Evolutionary conservation across 1,284 basidiomycete genomes (phyloP), one percentile per base, ranked within the genome.

Genomic region (Phylloboletellus chloephorus): DNA sequence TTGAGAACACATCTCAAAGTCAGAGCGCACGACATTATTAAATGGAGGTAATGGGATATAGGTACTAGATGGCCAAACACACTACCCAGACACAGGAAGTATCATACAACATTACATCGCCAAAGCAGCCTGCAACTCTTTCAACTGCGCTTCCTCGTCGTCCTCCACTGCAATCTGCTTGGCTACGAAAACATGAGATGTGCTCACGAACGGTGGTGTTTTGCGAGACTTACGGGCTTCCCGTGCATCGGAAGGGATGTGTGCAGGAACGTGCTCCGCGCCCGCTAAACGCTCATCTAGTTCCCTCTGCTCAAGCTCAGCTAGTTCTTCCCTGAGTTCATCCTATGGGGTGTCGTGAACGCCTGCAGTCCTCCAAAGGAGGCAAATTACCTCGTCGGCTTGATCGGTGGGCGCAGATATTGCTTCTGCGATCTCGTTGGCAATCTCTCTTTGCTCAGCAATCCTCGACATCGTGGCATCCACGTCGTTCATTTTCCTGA

Each of bases 371-470:
- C 34, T 12, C 22, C 37, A 43, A 26, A 38, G 44, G n/a, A 37
- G 26, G 11, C 20, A n/a, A 61, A 67, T 52, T 56, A 85, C 89
- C 58, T 93, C 88, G 66, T 92, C 89, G 31, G 82, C 73, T 48
- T 74, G 61, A 38, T 79, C 74, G 47, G 78, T 66, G 17, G 88
- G 88, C 60, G 82, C 84, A 29, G 91, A 90, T 58, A 98, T 94
- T 42, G 88, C 82, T n/a, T 93, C 87, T 41, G 89, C 89, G 48
- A 99, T 92, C 69, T 99, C 96, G 64, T 88, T 88, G 42, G 93
- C 93, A 47, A 97, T 73, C 44, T 94, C 90, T 67, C 92, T 87
- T 67, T 98, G 93, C 57, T 96, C 94, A 43, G 85, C 78, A 54
- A 98, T 90, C 44, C 76, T 74, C 51, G 86, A 76, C 91, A 99